Evolutionary conservation across 2,329 filamentous ascomycete genomes (phyloP), one percentile per base, ranked within the genome.

Genomic region (Trichoderma cornu-damae): DNA sequence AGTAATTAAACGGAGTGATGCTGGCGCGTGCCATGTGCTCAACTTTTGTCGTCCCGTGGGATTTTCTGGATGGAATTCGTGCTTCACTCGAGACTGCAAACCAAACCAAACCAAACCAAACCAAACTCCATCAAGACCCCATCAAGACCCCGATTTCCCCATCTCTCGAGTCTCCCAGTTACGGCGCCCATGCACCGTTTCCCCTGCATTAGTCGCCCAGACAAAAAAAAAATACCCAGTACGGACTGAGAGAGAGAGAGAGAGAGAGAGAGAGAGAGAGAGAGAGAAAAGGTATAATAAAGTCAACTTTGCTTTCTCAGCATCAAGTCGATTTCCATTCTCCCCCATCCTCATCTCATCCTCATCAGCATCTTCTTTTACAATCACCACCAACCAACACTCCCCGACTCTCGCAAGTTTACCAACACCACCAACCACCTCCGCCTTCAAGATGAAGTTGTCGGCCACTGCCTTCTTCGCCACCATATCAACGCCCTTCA

Each of bases 171-270:
- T n/a, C n/a, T 34, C 34, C 50, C 20, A 26, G 38, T 38, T 24
- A 37, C 32, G 14, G 24, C 20, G 26, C 12, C 28, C 50, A 56
- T 28, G 52, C 42, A 30, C 43, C 32, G 24, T 26, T 24, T 51
- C 54, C 54, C 54, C 54, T 57, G 54, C 54, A 57, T 57, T 51
- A 57, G 54, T 44, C 38, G 32, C 46, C 18, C 44, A 9, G 44
- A 42, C n/a, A n/a, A n/a, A n/a, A n/a, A n/a, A n/a, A n/a, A n/a
- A n/a, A n/a, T n/a, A n/a, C n/a, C n/a, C n/a, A n/a, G n/a, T n/a
- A n/a, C n/a, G n/a, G n/a, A n/a, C n/a, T n/a, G n/a, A 22, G 14
- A 12, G 28, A 24, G 30, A n/a, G 12, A 12, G 9, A 48, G 9
- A 3, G 20, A 22, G 4, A 5, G 7, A 12, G 7, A 11, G 20